Evolutionary conservation across 331 rosid genomes (phyloP), one percentile per base, ranked within the genome.

Genomic region (Dryas integrifolia): DNA sequence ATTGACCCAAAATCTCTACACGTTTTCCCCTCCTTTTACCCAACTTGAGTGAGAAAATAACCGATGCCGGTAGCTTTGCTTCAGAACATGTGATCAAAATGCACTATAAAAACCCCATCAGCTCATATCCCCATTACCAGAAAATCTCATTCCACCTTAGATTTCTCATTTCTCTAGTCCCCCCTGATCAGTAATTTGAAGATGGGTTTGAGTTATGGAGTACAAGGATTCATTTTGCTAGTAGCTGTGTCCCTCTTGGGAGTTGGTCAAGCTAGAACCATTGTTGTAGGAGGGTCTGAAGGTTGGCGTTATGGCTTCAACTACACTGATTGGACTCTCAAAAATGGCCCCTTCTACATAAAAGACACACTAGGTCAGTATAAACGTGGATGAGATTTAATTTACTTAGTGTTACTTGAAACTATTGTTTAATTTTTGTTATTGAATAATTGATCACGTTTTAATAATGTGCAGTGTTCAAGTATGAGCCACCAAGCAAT

Each of bases 231-330:
- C 41, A 0, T 78, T 5, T 65, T 88, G 18, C 46, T 84, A 40
- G 61, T 67, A 3, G 74, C 69, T 4, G 50, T 15, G 4, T 70
- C 72, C 45, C 6, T 76, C 3, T 41, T 56, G 21, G 77, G 58
- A 5, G 67, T 51, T 10, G 15, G 78, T 44, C 63, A 87, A 7
- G 83, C 79, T 16, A 76, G 75, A 62, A 86, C 72, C 82, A 65
- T 83, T 16, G 81, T 73, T 4, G 96, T 86, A 18, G 96, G 96
- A 77, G 92, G 85, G 61, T 68, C 89, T 5, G 43, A 88, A 56
- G 96, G 91, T 1, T 88, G 96, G 96, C 82, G 76, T 57, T 83
- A 66, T 0, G 91, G 96, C 52, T 79, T 85, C 12, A 90, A 90
- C 85, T 90, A 88, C 83, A 88, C 89, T 4, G 69, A 79, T 21